phyloP scores from a whole-genome alignment of 495 filamentous ascomycete genomes.

The Aspergillus sclerotiicarbonarius region DNA sequence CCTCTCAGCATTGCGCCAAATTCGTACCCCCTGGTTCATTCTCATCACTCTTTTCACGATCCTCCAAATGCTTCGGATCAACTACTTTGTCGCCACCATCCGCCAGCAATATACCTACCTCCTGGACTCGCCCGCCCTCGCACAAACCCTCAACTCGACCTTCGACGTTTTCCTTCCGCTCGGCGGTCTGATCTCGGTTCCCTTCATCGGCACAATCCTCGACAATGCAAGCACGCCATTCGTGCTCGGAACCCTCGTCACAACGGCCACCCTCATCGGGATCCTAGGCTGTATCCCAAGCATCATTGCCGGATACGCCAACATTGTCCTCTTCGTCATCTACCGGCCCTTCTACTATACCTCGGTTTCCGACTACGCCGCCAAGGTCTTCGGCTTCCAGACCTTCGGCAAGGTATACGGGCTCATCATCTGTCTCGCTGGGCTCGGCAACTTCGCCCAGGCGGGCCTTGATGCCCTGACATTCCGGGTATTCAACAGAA shows the following conservation, averaged over 20 bases:
- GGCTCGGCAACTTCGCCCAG: constrained; percentile 85
- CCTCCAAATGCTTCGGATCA: constrained; percentile 91
- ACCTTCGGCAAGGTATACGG: constrained; percentile 97
- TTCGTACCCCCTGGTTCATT: constrained; percentile 81
- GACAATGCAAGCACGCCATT: constrained; percentile 73
- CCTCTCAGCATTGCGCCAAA: constrained; percentile 67
- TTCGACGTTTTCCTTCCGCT: constrained; percentile 89
- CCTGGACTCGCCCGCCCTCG: constrained; percentile 55
- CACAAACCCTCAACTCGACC: constrained; percentile 71
- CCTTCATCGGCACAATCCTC: constrained; percentile 82
- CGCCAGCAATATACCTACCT: constrained; percentile 80
- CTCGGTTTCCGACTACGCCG: constrained; percentile 71
- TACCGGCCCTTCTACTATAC: constrained; percentile 57
- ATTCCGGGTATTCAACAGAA: constrained; percentile 63
- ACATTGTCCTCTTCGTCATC: constrained; percentile 72
- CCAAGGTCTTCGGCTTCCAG: constrained; percentile 94
- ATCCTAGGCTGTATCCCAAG: constrained; percentile 71
- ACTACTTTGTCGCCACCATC: constrained; percentile 95
- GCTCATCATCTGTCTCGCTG: constrained; percentile 85
- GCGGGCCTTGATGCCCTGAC: constrained; percentile 78
- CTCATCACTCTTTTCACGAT: constrained; percentile 86
- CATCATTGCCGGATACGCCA: constrained; percentile 69
- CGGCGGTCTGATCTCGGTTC: constrained; percentile 79
- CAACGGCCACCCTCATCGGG: constrained; percentile 72
- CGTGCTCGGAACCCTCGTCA: constrained; percentile 72